Evolutionary conservation across 345 rosid genomes (phyloP).

Genomic region (Salix caprea): DNA sequence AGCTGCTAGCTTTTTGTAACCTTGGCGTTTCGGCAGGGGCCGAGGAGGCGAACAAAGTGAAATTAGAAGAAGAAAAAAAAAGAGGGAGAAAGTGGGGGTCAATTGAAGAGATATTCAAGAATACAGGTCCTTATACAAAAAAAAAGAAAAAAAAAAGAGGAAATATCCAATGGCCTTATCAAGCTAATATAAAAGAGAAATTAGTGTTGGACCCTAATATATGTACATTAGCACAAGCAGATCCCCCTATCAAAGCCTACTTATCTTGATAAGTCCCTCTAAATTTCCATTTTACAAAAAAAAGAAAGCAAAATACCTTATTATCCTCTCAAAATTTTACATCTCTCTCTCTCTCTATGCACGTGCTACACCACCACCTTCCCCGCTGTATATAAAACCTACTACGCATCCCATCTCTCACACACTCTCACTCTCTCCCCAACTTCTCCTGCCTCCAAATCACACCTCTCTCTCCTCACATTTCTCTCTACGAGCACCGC

Average conservation of each 20-base stretch:
- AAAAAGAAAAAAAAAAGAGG: not conserved
- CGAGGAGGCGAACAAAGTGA: no score
- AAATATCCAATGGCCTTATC: not conserved
- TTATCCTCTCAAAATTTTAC: not conserved
- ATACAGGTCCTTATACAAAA: slow-evolving; percentile 1
- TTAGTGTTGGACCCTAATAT: not conserved
- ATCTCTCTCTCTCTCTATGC: not conserved
- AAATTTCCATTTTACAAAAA: not conserved
- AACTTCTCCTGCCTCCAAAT: not conserved
- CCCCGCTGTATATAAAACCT: not conserved
- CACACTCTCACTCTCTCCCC: no score
- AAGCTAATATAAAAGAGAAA: slow-evolving; percentile 3
- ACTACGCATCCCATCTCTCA: no score
- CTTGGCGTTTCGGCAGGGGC: no score
- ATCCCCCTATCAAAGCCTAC: slow-evolving; percentile 11
- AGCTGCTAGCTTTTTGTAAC: no score
- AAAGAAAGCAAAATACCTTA: no score
- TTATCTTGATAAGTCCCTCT: slow-evolving; percentile 18
- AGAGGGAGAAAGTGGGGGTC: not conserved
- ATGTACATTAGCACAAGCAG: slow-evolving; percentile 5
- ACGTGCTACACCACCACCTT: slow-evolving; percentile 5
- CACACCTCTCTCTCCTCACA: not conserved
- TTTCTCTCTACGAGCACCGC: not conserved
- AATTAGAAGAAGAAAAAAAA: no score
- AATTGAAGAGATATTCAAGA: not conserved